Conservation (phyloP, 306 rosid species). For the Cicer judaicum region DNA sequence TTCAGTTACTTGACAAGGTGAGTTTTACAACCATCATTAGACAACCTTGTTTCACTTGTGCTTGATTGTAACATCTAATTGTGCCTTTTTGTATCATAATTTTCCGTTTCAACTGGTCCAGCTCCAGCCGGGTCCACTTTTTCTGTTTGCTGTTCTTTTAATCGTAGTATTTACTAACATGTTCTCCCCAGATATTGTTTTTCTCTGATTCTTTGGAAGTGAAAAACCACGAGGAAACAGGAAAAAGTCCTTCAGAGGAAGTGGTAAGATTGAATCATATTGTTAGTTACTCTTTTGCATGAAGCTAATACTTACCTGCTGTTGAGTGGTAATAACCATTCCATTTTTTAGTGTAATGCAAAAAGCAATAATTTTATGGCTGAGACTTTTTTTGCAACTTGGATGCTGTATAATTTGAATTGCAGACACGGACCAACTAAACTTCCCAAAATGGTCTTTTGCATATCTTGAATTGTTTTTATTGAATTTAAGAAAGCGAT, state of each 20-base stretch:
- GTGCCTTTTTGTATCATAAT: constrained; percentile 24
- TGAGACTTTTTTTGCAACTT: constrained; percentile 14
- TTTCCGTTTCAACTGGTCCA: constrained; percentile 24
- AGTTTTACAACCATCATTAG: constrained; percentile 25
- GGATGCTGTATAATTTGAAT: background rate
- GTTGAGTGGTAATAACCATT: constrained; percentile 24
- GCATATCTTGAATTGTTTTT: constrained; percentile 23
- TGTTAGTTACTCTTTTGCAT: constrained; percentile 30
- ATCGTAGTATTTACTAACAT: constrained; percentile 25
- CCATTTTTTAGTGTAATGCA: constrained; percentile 34
- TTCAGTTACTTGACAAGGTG: constrained; percentile 81
- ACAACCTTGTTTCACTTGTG: constrained; percentile 37
- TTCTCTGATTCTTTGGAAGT: constrained; percentile 69
- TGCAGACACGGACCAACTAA: constrained; percentile 11
- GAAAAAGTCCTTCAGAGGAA: constrained; percentile 47
- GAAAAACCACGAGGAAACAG: constrained; percentile 54
- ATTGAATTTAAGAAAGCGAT: constrained; percentile 26
- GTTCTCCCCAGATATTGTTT: constrained; percentile 63
- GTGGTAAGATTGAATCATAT: constrained; percentile 57
- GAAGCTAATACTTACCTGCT: constrained; percentile 11
- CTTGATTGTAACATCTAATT: constrained; percentile 20
- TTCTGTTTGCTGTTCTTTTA: constrained; percentile 32
- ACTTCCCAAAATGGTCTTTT: constrained; percentile 2
- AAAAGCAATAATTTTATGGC: constrained; percentile 18
- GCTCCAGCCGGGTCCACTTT: constrained; percentile 23